Percentiles rank a stretch among this genome's conserved stretches.
These are phyloP conservation scores for Aspergillus sclerotialis DNA, from an alignment of 2,329 filamentous ascomycete species.

Conservation along the genomic window DNA sequence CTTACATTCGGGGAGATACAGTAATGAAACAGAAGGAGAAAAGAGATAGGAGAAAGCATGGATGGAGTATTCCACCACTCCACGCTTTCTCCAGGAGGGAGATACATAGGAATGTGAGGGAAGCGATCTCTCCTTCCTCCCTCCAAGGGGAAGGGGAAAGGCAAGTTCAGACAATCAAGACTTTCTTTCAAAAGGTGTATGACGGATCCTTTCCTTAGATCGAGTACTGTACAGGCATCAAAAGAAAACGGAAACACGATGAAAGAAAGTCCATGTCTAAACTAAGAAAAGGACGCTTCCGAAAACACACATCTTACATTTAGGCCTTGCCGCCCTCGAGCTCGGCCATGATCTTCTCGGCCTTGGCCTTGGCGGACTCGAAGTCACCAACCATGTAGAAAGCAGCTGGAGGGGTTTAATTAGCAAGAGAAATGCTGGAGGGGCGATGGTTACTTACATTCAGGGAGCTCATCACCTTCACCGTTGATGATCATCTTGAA, in stretches of 20 bases:
- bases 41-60: too few species aligned
- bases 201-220: constrained; percentile 27
- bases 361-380: constrained; percentile 86
- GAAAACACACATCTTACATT: constrained; percentile 35
- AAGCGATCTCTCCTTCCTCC: too few species aligned
- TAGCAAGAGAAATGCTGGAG: constrained; percentile 3
- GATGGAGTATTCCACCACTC: too few species aligned
- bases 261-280: constrained; percentile 26
- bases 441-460: constrained; percentile 54
- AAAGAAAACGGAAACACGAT: constrained; percentile 27
- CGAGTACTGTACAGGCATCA: constrained; percentile 36
- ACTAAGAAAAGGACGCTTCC: constrained; percentile 27
- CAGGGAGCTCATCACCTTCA: constrained; percentile 92
- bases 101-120: too few species aligned
- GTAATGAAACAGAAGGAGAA: too few species aligned
- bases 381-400: constrained; percentile 99
- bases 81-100: too few species aligned
- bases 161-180: too few species aligned
- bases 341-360: constrained; percentile 99
- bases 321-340: constrained; percentile 60
- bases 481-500: constrained; percentile 97
- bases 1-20: too few species aligned
- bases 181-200: constrained; percentile 14
- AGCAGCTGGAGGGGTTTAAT: constrained; percentile 44
- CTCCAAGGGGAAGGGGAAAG: too few species aligned